phyloP scores from a whole-genome alignment of 148 eudicot genomes.

The Chenopodium suecicum region DNA sequence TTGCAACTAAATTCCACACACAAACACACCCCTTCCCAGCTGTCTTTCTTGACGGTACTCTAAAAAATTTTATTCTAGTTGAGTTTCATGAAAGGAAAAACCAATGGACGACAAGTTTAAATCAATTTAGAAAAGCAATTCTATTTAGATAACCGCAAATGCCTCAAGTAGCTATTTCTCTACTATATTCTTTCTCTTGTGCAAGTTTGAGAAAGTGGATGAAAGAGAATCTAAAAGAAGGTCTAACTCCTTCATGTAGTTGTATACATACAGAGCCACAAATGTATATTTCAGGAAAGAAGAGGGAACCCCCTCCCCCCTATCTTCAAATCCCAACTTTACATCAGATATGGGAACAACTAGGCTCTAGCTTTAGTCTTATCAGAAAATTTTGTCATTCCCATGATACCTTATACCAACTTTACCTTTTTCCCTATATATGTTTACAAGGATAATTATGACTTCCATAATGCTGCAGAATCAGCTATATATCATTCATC shows the following conservation, averaged over 20 bases:
- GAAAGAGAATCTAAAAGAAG: not conserved
- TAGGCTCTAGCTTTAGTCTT: not conserved
- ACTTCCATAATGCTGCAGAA: not conserved
- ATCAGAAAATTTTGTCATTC: not conserved
- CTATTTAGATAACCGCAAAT: not conserved
- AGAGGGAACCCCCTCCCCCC: not conserved
- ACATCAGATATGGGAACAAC: not conserved
- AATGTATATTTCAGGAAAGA: not conserved
- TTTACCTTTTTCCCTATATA: not conserved
- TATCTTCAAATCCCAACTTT: not conserved
- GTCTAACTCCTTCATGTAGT: not conserved
- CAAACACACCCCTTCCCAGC: too few species aligned
- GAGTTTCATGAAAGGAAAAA: not conserved
- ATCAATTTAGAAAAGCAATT: not conserved
- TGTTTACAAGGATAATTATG: not conserved
- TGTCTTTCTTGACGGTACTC: too few species aligned
- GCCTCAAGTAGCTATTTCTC: not conserved
- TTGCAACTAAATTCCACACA: too few species aligned
- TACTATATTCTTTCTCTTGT: too few species aligned
- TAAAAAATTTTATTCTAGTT: too few species aligned
- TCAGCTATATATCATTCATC: not conserved
- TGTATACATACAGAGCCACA: not conserved
- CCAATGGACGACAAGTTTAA: not conserved
- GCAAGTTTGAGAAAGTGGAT: too few species aligned
- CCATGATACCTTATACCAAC: too few species aligned